Percentiles rank a stretch among this genome's conserved stretches.
These are phyloP conservation scores for Apiospora arundinis DNA, from an alignment of 2,329 filamentous ascomycete genomes.

Conservation along the genomic window DNA sequence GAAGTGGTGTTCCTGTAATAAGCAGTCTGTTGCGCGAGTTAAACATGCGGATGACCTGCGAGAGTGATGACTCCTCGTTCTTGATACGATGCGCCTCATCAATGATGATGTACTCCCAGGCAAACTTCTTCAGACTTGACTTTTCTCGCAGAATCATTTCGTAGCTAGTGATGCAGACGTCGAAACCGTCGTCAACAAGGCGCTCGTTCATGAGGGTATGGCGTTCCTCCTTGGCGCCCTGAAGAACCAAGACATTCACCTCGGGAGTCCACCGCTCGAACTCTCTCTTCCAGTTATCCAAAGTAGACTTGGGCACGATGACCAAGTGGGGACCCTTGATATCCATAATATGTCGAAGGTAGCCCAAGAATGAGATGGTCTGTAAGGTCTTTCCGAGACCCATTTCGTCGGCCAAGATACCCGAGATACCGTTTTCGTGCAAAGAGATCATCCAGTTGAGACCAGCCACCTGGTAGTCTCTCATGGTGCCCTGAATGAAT, in stretches of 20 bases:
- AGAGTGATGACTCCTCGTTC: conserved; percentile 96
- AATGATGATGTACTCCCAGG: conserved; percentile 99
- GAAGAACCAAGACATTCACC: conserved; percentile 90
- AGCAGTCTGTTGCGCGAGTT: conserved; percentile 93
- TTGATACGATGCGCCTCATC: conserved; percentile 99
- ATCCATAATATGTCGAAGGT: conserved; percentile 87
- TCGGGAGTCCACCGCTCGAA: conserved; percentile 95
- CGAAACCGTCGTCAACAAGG: conserved; percentile 92
- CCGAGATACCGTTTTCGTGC: conserved; percentile 98
- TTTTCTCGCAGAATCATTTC: conserved; percentile 99
- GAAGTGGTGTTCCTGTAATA: conserved; percentile 94
- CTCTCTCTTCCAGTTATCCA: conserved; percentile 98
- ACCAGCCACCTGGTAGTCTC: conserved; percentile 94
- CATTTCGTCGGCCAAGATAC: conserved; percentile 98
- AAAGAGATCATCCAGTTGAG: conserved; percentile 98
- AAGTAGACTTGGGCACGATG: conserved; percentile 92
- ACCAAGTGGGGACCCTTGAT: conserved; percentile 92
- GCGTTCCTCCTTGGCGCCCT: conserved; percentile 94
- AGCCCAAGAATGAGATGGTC: conserved; percentile 95
- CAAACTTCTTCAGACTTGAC: conserved; percentile 92
- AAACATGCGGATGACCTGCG: conserved; percentile 95
- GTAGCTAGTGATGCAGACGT: conserved; percentile 98
- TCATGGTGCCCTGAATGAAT: conserved; percentile 89
- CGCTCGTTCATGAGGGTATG: conserved; percentile 87
- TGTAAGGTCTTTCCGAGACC: conserved; percentile 97